Base-by-base conservation (phyloP, 805 yeast species). In the Teunomyces tritomae region DNA sequence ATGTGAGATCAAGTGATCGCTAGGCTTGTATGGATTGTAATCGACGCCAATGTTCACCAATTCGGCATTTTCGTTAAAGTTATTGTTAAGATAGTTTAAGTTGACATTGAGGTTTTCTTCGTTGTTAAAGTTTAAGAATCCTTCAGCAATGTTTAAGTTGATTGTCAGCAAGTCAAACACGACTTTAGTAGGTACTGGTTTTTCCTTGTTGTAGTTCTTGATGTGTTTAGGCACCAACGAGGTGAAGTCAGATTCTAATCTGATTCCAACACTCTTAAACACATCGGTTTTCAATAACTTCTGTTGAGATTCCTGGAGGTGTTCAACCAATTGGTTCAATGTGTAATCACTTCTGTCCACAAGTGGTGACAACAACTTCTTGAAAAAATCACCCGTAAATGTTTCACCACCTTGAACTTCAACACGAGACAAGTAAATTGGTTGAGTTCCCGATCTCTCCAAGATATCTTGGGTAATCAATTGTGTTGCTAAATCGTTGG, bases 21-120 rank as follows among this genome's bases (percentile, higher is more conserved):
- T 52, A 54, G 71, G 67, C 78, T 86, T 55, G 75, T 73, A 57
- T 62, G 77, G 85, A 78, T 81, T 60, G 70, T 67, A 48, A 75
- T 71, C 42, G 67, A 76, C 65, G 52, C 69, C 59, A 67, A 77
- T 37, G 75, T 63, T 44, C 81, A 90, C 52, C 73, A 71, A 24
- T 77, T 71, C 68, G 58, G 82, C 65, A 72, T 82, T 56, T 70
- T 64, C 60, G 83, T 82, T 47, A 58, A 72, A 70, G 53, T 73
- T 70, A 52, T 67, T 67, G 58, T 73, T 73, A 40, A 70, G 56
- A 55, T 76, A 73, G 49, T 73, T 63, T 51, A 72, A 65, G 40
- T 61, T 59, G 36, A 73, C 60, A 48, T 64, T 68, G 56, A 71
- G 57, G 46, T 64, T 58, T 44, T 71, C 76, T 41, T 71, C 73